A percentile compares a stretch with the other conserved stretches of the same genome.
phyloP scores from a whole-genome alignment of 768 basidiomycete species.

The Tulasnella calospora region DNA sequence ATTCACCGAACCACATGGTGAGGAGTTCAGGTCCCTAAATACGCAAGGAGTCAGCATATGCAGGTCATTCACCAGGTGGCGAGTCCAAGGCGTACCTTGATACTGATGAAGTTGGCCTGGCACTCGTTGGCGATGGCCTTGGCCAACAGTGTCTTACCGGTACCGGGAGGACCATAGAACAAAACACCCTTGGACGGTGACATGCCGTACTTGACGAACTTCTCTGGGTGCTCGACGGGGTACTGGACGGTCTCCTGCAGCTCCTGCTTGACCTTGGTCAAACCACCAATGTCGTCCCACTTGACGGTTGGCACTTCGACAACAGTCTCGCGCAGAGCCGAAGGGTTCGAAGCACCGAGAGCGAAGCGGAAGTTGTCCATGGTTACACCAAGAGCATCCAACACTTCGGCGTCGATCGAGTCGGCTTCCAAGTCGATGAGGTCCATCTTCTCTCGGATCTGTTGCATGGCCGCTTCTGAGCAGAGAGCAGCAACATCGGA shows the following conservation, averaged over 20 bases:
- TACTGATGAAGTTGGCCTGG: constrained; percentile 98
- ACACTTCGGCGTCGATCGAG: constrained; percentile 98
- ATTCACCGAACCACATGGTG: constrained; percentile 99
- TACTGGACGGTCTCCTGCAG: constrained; percentile 99
- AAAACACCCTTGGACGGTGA: constrained; percentile 98
- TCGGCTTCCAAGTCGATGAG: constrained; percentile 93
- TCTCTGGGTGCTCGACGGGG: constrained; percentile 99
- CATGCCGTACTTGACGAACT: constrained; percentile 99
- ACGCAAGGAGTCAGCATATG: not conserved
- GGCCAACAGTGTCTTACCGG: constrained; percentile 97
- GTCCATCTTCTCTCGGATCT: constrained; percentile 99
- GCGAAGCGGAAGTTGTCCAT: constrained; percentile 99
- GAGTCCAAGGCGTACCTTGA: constrained; percentile 59
- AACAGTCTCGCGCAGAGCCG: constrained; percentile 96
- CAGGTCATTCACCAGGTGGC: not conserved
- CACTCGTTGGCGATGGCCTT: constrained; percentile 99
- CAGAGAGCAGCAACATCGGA: constrained; percentile 96
- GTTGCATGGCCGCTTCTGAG: constrained; percentile 99
- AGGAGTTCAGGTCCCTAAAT: constrained; percentile 86
- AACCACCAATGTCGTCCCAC: constrained; percentile 99
- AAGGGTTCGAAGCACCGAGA: constrained; percentile 94
- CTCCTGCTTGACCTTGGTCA: constrained; percentile 99
- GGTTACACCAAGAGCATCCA: constrained; percentile 97
- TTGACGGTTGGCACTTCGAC: constrained; percentile 98
- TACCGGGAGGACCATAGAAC: constrained; percentile 99